Evolutionary conservation across 306 rosid species (phyloP), one percentile per base, ranked within the genome.

Genomic region (Pyrus communis): DNA sequence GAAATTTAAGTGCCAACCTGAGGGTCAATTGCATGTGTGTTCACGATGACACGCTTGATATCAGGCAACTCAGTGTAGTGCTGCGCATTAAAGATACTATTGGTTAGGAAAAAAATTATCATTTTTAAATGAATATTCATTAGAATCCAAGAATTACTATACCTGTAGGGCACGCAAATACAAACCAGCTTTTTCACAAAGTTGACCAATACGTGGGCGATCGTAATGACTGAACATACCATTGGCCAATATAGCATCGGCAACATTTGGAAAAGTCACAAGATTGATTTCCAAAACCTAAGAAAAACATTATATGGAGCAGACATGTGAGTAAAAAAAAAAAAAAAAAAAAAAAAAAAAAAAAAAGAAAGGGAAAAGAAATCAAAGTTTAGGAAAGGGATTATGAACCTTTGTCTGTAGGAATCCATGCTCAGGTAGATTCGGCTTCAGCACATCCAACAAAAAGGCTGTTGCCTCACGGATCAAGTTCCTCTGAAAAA

Each of bases 221-320:
- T 95, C 99, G 67, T 95, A 95, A 81, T 95, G 98, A 82, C 98
- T 89, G 84, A 95, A 95, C 99, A 95, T 95, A 71, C 99, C 99
- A 61, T 95, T 92, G 70, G 99, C 99, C 86, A 95, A 84, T 77
- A 95, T 95, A 70, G 99, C 99, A 80, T 96, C 99, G 67, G 99
- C 99, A 33, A 96, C 99, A 83, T 92, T 96, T 42, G 99, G 99
- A 74, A 91, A 96, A 45, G 97, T 90, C 75, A 96, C 98, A 75
- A 96, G 88, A 89, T 96, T 96, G 82, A 96, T 89, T 86, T 96
- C 99, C 89, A 96, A 77, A 73, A 91, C 98, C 98, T 93, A 73
- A 68, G 46, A 60, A 71, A 72, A 52, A 60, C 18, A 70, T 73
- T 25, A 69, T 21, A 73, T 59, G 71, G 78, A 76, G 43, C 78